Percentiles rank a stretch among this genome's conserved stretches.
These are phyloP conservation scores for Auricularia auricula-judae DNA, from an alignment of 768 basidiomycete genomes.

Conservation along the genomic window DNA sequence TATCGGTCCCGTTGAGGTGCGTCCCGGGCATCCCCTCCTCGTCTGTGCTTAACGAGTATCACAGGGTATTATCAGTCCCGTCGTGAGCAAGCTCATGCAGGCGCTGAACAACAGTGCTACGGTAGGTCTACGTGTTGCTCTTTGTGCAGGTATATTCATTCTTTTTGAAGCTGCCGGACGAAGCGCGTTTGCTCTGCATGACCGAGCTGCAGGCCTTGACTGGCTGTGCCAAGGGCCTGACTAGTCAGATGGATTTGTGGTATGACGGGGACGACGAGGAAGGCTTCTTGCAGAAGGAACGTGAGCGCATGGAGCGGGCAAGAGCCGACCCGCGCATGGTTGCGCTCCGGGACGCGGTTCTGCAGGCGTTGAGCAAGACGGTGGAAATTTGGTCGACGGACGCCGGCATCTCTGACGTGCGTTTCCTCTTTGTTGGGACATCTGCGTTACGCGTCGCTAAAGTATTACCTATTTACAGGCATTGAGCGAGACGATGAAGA, in stretches of 20 bases:
- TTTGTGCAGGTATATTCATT: slow-evolving; percentile 3
- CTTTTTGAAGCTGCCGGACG: slow-evolving; percentile 52
- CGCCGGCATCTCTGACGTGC: slow-evolving; percentile 62
- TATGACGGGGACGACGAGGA: slow-evolving; percentile 40
- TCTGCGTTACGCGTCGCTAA: background rate
- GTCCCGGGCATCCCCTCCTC: too few relatives aligned
- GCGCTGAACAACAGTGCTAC: slow-evolving; percentile 41
- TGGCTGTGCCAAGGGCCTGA: slow-evolving; percentile 80
- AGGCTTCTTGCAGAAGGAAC: slow-evolving; percentile 39
- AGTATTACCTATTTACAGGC: slow-evolving; percentile 31
- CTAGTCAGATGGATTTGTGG: slow-evolving; percentile 60
- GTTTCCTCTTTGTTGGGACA: slow-evolving; percentile 18
- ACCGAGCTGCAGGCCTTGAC: slow-evolving; percentile 71
- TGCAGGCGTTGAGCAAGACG: slow-evolving; percentile 44
- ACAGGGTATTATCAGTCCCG: slow-evolving; percentile 66
- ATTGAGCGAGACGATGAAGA: slow-evolving; percentile 73
- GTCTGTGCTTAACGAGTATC: background rate
- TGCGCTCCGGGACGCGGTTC: slow-evolving; percentile 55
- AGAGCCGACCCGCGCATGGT: slow-evolving; percentile 54
- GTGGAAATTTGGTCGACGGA: slow-evolving; percentile 75
- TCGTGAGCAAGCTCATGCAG: slow-evolving; percentile 57
- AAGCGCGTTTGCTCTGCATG: slow-evolving; percentile 53
- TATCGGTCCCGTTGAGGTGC: slow-evolving; percentile 65
- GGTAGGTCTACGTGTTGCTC: background rate
- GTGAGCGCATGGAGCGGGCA: slow-evolving; percentile 44